A percentile compares a stretch with the other conserved stretches of the same genome.
Conservation (phyloP, 148 eudicot genomes). For the Cornus suecica region DNA sequence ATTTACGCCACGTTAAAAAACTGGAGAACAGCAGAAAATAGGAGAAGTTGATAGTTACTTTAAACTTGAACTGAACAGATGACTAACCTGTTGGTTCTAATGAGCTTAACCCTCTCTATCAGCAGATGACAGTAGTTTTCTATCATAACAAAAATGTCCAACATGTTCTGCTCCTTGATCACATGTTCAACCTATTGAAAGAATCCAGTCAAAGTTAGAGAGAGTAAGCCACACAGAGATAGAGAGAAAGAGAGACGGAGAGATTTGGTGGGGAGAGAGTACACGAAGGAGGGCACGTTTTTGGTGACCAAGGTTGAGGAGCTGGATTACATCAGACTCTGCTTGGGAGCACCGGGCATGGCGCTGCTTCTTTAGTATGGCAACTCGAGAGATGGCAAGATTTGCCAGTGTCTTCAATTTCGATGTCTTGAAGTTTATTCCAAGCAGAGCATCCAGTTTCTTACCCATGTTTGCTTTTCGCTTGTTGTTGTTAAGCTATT, state of each 20-base stretch:
- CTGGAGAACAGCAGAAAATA: neutral
- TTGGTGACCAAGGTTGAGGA: slow-evolving; percentile 48
- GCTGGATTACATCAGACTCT: slow-evolving; percentile 57
- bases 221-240: neutral
- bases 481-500: neutral
- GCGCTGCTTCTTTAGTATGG: slow-evolving; percentile 51
- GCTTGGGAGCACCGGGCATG: slow-evolving; percentile 38
- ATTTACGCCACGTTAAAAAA: neutral
- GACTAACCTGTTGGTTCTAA: slow-evolving; percentile 15
- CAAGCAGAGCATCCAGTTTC: slow-evolving; percentile 34
- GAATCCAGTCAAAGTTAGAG: neutral
- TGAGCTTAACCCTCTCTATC: slow-evolving; percentile 10
- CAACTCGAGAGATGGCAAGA: slow-evolving; percentile 37
- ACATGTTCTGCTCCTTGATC: slow-evolving; percentile 48
- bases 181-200: slow-evolving; percentile 51
- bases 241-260: neutral
- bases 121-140: slow-evolving; percentile 25
- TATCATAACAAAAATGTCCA: slow-evolving; percentile 33
- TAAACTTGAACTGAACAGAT: neutral
- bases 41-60: too few relatives aligned
- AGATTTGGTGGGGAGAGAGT: neutral
- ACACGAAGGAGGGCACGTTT: slow-evolving; percentile 70
- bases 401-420: slow-evolving; percentile 23
- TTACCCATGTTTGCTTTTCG: slow-evolving; percentile 22
- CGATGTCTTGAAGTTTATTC: slow-evolving; percentile 26